Conservation (phyloP, 306 rosid genomes). For the Herpetospermum pedunculosum region DNA sequence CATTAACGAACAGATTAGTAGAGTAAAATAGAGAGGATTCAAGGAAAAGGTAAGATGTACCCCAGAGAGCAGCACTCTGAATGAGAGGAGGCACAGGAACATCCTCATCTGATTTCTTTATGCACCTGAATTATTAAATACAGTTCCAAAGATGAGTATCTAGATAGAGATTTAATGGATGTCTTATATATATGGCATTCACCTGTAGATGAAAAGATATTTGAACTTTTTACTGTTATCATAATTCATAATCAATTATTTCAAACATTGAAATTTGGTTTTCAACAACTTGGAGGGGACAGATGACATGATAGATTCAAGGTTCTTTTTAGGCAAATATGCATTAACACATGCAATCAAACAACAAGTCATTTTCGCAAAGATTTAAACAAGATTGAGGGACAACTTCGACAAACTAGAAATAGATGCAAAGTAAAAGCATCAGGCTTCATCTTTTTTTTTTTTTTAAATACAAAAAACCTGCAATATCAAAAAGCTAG, state of each 20-base stretch:
- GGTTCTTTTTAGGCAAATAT: not conserved
- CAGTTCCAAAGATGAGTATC: not conserved
- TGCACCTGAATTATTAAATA: constrained; percentile 41
- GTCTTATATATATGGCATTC: not conserved
- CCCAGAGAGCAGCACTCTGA: constrained; percentile 63
- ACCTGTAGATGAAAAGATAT: not conserved
- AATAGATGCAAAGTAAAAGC: not conserved
- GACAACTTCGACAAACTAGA: not conserved
- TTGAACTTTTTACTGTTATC: not conserved
- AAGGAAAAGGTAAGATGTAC: constrained; percentile 17
- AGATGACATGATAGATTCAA: not conserved
- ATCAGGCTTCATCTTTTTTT: not conserved
- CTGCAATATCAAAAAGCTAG: not conserved
- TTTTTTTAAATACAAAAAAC: not conserved
- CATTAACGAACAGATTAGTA: not conserved
- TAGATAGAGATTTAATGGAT: not conserved
- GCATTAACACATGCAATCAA: not conserved
- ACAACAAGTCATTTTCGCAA: not conserved
- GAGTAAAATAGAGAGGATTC: not conserved
- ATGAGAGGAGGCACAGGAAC: constrained; percentile 91
- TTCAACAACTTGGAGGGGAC: not conserved
- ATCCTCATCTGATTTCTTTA: constrained; percentile 85
- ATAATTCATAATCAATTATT: not conserved
- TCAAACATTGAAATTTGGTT: not conserved
- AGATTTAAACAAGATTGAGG: not conserved